Evolutionary conservation across 495 filamentous ascomycete species (phyloP).

Genomic region (Darksidea phi): DNA sequence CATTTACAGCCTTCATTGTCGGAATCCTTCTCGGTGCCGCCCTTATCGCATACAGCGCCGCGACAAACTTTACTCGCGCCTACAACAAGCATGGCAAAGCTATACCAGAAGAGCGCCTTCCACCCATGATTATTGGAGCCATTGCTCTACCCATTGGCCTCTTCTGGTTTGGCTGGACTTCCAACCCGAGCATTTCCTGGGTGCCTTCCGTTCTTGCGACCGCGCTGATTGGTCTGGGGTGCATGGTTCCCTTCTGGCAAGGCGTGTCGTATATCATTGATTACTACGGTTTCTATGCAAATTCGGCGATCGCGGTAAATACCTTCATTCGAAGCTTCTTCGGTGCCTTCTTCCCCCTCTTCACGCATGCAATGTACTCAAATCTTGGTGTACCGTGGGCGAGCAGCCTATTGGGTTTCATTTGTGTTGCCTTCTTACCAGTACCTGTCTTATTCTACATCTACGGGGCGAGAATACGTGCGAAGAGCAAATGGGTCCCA

Average conservation of each 20-base stretch:
- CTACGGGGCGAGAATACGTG: slow-evolving; percentile 65
- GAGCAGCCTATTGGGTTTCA: slow-evolving; percentile 61
- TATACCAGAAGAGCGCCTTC: slow-evolving; percentile 41
- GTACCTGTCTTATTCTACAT: slow-evolving; percentile 69
- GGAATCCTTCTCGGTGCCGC: slow-evolving; percentile 21
- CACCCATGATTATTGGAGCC: slow-evolving; percentile 42
- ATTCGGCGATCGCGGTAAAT: slow-evolving; percentile 53
- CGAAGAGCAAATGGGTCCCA: too few species aligned
- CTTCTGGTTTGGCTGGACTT: slow-evolving; percentile 45
- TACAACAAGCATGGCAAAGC: slow-evolving; percentile 26
- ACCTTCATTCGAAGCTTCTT: slow-evolving; percentile 47
- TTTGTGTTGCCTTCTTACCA: slow-evolving; percentile 63
- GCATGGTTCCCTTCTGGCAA: slow-evolving; percentile 43
- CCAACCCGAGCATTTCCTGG: slow-evolving; percentile 32
- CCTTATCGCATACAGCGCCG: slow-evolving; percentile 24
- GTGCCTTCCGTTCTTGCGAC: slow-evolving; percentile 40
- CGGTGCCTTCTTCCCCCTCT: slow-evolving; percentile 47
- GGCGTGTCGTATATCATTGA: slow-evolving; percentile 66
- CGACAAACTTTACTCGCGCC: slow-evolving; percentile 27
- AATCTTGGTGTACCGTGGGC: slow-evolving; percentile 67
- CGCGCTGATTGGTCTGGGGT: slow-evolving; percentile 37
- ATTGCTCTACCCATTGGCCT: slow-evolving; percentile 37
- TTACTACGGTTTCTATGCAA: slow-evolving; percentile 58
- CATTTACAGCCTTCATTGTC: slow-evolving; percentile 33
- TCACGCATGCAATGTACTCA: slow-evolving; percentile 36